phyloP scores from a whole-genome alignment of 2,329 filamentous ascomycete genomes.

The Moelleriella libera region DNA sequence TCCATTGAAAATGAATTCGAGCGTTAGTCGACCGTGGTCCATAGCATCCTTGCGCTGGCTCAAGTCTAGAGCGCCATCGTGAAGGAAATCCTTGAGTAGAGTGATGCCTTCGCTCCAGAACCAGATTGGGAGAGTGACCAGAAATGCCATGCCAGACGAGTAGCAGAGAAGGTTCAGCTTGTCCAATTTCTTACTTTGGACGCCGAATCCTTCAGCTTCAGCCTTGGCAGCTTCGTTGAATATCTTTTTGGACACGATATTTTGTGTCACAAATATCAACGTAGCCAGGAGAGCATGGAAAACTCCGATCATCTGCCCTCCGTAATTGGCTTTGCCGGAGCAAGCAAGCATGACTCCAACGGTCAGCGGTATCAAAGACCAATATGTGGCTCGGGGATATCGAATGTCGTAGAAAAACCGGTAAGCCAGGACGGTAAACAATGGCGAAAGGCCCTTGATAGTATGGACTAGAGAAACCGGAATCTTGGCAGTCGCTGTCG shows the following conservation, averaged over 20 bases:
- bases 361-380: constrained; percentile 82
- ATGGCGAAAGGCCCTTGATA: constrained; percentile 90
- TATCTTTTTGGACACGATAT: constrained; percentile 94
- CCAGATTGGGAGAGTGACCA: constrained; percentile 85
- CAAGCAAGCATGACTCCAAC: constrained; percentile 93
- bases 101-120: constrained; percentile 76
- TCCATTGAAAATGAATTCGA: constrained; percentile 97
- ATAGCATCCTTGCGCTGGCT: constrained; percentile 48
- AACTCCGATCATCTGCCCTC: constrained; percentile 81
- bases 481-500: constrained; percentile 85
- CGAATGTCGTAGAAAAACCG: constrained; percentile 76
- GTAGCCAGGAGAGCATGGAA: constrained; percentile 80
- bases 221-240: constrained; percentile 88
- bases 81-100: constrained; percentile 63
- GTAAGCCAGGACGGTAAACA: constrained; percentile 92
- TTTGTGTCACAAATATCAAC: constrained; percentile 91
- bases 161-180: constrained; percentile 96
- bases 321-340: constrained; percentile 64
- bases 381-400: constrained; percentile 76
- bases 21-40: constrained; percentile 54
- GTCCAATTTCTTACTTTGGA: constrained; percentile 67
- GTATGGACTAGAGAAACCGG: constrained; percentile 96
- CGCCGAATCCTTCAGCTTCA: constrained; percentile 55
- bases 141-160: constrained; percentile 83
- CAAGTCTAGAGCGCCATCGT: constrained; percentile 62